Evolutionary conservation across 2,329 filamentous ascomycete species (phyloP), one percentile per base, ranked within the genome.

Genomic region (Stemphylium lycopersici): DNA sequence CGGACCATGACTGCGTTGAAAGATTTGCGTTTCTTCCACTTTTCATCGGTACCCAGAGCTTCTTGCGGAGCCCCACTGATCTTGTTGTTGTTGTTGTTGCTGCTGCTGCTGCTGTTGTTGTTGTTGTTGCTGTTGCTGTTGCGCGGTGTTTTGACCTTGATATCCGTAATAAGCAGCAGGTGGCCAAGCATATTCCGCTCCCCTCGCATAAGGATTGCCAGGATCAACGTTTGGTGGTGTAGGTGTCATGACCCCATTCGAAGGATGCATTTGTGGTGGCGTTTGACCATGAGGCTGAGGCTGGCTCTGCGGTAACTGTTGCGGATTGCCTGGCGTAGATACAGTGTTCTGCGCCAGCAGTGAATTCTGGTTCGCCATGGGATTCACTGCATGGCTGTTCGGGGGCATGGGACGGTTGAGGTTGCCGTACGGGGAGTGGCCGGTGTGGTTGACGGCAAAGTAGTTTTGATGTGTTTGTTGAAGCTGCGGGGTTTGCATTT

Each of bases 91-190:
- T 33, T 56, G 49, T n/a, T 52, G 50, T 18, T 55, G 56, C 8
- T 52, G 29, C 38, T 68, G 63, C 40, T 66, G 59, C 42, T 65
- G 63, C 41, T 63, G 65, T 8, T 56, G 62, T 38, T 59, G 51
- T 24, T 52, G 49, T 5, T 47, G 37, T 13, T 46, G 46, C n/a
- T 55, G 51, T 18, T 58, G 54, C 16, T 59, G 58, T 10, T 59
- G 54, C 33, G 56, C 39, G 26, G 50, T 41, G 56, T 52, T 34
- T 15, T 45, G 42, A 18, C 62, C 58, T 40, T 68, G 65, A 37
- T 69, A 72, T 8, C 58, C 62, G 38, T 70, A 71, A 32, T 67
- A 71, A 31, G 63, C 56, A 10, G 51, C 31, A 8, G 59, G 38
- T 4, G 63, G 44, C 69, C 69, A 72, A 11, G 55, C 51, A 40